These are phyloP conservation scores for Fusarium phyllophilum DNA, from an alignment of 2,329 filamentous ascomycete genomes.

Conservation along the genomic window DNA sequence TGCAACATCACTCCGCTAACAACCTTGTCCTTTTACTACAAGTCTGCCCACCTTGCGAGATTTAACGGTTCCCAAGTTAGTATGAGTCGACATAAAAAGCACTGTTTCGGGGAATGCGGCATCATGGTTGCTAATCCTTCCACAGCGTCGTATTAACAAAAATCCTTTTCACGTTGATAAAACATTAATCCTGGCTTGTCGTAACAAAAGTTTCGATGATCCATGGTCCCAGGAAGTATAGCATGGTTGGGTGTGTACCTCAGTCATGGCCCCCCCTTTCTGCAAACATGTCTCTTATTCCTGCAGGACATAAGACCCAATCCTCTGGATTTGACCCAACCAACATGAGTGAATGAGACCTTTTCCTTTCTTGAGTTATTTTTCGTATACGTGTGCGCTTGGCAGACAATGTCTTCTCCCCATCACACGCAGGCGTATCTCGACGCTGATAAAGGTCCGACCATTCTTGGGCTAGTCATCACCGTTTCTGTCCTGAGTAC, in stretches of 20 bases:
- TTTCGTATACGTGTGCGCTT: background rate
- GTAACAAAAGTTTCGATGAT: background rate
- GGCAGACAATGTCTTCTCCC: conserved; percentile 6
- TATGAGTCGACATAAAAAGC: background rate
- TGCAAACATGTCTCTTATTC: background rate
- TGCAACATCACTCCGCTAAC: background rate
- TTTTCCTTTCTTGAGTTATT: background rate
- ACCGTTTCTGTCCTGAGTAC: conserved; percentile 23
- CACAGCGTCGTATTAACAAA: background rate
- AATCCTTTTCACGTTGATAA: background rate
- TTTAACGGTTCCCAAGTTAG: background rate
- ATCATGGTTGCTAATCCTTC: background rate
- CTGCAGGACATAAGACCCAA: background rate
- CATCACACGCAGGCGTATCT: conserved; percentile 16
- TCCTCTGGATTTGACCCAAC: background rate
- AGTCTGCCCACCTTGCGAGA: background rate
- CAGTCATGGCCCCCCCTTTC: background rate
- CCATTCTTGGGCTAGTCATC: conserved; percentile 16
- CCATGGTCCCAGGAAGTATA: background rate
- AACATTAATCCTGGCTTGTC: background rate
- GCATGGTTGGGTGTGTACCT: background rate
- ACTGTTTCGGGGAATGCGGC: background rate
- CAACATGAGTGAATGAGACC: background rate
- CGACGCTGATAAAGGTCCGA: conserved; percentile 26
- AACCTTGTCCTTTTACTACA: background rate